Conservation (phyloP, 1,284 basidiomycete genomes). For the Schizophyllum commune region DNA sequence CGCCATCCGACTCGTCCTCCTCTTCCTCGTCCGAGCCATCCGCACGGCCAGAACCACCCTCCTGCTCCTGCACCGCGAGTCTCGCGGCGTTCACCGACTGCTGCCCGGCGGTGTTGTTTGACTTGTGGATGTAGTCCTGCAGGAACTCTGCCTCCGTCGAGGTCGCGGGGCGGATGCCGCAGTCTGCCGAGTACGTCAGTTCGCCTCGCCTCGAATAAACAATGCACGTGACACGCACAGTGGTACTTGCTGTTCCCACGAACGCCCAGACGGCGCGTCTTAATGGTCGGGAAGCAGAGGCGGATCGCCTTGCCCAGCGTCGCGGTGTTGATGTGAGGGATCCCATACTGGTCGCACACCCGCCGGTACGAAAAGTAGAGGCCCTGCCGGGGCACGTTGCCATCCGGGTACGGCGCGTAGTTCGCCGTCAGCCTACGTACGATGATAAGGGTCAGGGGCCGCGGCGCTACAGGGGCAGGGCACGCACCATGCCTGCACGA, state of each 20-base stretch:
- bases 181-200: slow-evolving; percentile 49
- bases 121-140: slow-evolving; percentile 83
- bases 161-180: slow-evolving; percentile 82
- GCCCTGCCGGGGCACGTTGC: slow-evolving; percentile 80
- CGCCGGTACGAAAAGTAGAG: slow-evolving; percentile 89
- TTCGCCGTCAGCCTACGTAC: slow-evolving; percentile 69
- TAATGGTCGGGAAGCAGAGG: slow-evolving; percentile 88
- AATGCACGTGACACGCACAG: slow-evolving; percentile 45
- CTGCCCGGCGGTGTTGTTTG: slow-evolving; percentile 75
- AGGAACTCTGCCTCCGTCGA: slow-evolving; percentile 84
- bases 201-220: slow-evolving; percentile 23
- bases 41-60: slow-evolving; percentile 37
- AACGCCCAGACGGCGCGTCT: slow-evolving; percentile 85
- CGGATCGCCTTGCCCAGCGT: slow-evolving; percentile 91
- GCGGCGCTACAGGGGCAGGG: slow-evolving; percentile 9
- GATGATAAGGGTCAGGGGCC: slow-evolving; percentile 12
- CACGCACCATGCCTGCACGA: slow-evolving; percentile 79
- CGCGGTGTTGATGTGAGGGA: slow-evolving; percentile 90
- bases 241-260: slow-evolving; percentile 91
- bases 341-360: slow-evolving; percentile 83
- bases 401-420: slow-evolving; percentile 85
- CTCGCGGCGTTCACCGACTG: slow-evolving; percentile 64
- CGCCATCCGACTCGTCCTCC: slow-evolving; percentile 73
- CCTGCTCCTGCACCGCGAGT: slow-evolving; percentile 54
- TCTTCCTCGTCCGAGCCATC: slow-evolving; percentile 76